A percentile compares a stretch with the other conserved stretches of the same genome.
Conservation (phyloP, 2,329 filamentous ascomycete genomes). For the Lachnellula willkommii region DNA sequence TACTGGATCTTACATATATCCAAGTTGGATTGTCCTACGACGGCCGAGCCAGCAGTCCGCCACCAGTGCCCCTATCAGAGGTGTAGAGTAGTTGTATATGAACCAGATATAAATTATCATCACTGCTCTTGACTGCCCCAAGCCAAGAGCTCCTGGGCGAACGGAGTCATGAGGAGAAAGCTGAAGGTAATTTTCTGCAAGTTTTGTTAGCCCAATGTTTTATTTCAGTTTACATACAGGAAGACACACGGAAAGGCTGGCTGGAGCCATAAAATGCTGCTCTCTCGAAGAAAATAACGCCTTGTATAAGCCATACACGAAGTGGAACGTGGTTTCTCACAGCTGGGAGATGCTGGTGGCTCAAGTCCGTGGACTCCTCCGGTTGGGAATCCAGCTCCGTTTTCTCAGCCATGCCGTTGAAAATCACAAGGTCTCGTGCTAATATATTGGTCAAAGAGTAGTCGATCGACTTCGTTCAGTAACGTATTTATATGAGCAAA, state of each 20-base stretch:
- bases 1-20: constrained; percentile 33
- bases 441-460: too few species aligned
- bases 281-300: too few species aligned
- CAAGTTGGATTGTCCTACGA: constrained; percentile 51
- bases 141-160: constrained; percentile 44
- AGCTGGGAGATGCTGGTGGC: too few species aligned
- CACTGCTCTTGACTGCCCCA: constrained; percentile 46
- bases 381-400: too few species aligned
- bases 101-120: constrained; percentile 44
- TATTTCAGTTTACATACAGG: too few species aligned
- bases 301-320: too few species aligned
- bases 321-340: too few species aligned
- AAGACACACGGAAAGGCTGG: too few species aligned
- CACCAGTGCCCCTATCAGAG: constrained; percentile 52
- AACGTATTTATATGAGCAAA: too few species aligned
- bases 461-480: too few species aligned
- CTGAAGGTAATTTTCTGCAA: constrained; percentile 40
- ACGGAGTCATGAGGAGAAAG: constrained; percentile 29
- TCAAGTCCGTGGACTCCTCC: too few species aligned
- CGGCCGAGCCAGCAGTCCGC: constrained; percentile 57
- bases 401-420: not conserved
- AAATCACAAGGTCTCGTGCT: constrained; percentile 6
- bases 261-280: too few species aligned
- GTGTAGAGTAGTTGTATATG: constrained; percentile 46
- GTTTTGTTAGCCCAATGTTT: not conserved